Evolutionary conservation across 306 rosid species (phyloP).

Genomic region (Pyrus betulifolia): DNA sequence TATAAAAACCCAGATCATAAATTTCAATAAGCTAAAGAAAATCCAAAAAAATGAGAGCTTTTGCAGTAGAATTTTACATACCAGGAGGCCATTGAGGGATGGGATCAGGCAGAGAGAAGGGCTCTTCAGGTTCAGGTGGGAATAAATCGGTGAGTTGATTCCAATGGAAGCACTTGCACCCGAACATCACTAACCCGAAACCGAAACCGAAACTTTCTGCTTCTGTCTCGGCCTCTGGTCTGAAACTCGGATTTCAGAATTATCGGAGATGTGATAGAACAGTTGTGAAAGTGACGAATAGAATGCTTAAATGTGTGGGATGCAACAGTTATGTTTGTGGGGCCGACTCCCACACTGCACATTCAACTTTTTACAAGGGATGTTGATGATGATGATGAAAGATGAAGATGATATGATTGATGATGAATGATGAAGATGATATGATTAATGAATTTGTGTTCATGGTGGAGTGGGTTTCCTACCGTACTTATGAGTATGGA

Average conservation of each 20-base stretch:
- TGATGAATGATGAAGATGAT: background rate
- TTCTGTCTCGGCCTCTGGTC: background rate
- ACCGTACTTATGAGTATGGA: too few species aligned
- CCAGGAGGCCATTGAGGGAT: slow-evolving; percentile 71
- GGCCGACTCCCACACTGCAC: background rate
- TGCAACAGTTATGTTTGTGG: background rate
- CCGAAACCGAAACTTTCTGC: background rate
- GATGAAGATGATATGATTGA: too few species aligned
- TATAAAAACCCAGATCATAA: background rate
- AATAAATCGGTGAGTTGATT: slow-evolving; percentile 18
- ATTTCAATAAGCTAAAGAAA: background rate
- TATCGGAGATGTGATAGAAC: background rate
- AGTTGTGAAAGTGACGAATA: background rate
- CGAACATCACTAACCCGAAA: slow-evolving; percentile 25
- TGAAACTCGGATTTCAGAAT: background rate
- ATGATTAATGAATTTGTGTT: background rate
- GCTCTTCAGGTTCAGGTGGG: slow-evolving; percentile 20
- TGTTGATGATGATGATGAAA: background rate
- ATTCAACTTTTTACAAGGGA: too few species aligned
- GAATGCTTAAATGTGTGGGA: background rate
- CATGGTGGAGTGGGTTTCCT: background rate
- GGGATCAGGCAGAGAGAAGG: slow-evolving; percentile 52
- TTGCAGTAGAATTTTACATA: background rate
- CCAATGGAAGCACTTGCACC: slow-evolving; percentile 35
- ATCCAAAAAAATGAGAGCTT: background rate